These are phyloP conservation scores for Phytopythium cucurbitacearum DNA, from an alignment of 352 stramenopile species.

Conservation along the genomic window DNA sequence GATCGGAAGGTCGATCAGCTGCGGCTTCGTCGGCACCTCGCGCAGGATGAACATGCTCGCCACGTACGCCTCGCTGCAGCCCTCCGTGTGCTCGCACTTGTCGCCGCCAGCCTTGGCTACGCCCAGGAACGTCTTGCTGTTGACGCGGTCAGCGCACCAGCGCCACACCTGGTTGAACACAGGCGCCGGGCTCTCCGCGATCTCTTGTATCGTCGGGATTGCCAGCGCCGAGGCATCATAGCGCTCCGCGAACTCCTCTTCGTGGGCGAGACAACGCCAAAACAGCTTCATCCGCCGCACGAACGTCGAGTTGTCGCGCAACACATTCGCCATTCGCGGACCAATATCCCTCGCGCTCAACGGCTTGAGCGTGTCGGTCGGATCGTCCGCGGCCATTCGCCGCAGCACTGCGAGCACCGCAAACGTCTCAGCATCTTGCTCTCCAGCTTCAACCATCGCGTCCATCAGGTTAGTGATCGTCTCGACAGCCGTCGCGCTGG, in stretches of 20 bases:
- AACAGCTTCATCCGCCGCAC: constrained; percentile 86
- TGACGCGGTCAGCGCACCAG: constrained; percentile 83
- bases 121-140: constrained; percentile 70
- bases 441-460: constrained; percentile 16
- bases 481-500: background rate
- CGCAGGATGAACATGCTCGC: constrained; percentile 88
- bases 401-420: constrained; percentile 47
- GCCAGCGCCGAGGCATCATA: constrained; percentile 14
- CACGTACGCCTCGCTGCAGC: constrained; percentile 80
- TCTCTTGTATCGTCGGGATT: constrained; percentile 47
- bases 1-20: constrained; percentile 71
- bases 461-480: constrained; percentile 24
- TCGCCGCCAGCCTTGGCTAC: constrained; percentile 26
- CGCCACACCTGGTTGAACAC: constrained; percentile 80
- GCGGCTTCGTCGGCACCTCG: constrained; percentile 46
- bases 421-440: constrained; percentile 37
- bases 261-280: constrained; percentile 56
- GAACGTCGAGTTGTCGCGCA: constrained; percentile 49
- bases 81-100: constrained; percentile 84
- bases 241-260: constrained; percentile 15
- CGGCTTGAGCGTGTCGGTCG: constrained; percentile 59
- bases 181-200: constrained; percentile 42
- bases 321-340: constrained; percentile 37
- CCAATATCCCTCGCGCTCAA: constrained; percentile 31
- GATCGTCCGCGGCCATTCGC: constrained; percentile 48